A percentile compares a stretch with the other conserved stretches of the same genome.
Conservation (phyloP, 2,329 filamentous ascomycete genomes). For the Cladophialophora bantiana region DNA sequence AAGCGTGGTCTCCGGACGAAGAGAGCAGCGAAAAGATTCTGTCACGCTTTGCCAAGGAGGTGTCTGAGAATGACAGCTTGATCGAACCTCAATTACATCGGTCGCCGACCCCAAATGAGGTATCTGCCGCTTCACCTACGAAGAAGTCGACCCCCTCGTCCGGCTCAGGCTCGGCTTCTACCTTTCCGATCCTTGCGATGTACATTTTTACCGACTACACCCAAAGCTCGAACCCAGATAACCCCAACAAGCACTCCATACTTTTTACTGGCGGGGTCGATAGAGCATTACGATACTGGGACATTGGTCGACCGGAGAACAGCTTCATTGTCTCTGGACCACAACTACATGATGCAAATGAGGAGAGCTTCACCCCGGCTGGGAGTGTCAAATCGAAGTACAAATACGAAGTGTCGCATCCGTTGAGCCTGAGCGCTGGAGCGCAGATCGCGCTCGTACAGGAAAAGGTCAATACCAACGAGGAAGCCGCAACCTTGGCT, state of each 20-base stretch:
- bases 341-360: constrained; percentile 64
- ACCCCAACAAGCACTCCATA: constrained; percentile 73
- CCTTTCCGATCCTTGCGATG: constrained; percentile 32
- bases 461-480: constrained; percentile 63
- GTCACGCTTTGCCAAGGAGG: constrained; percentile 73
- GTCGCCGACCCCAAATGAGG: background rate
- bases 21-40: constrained; percentile 88
- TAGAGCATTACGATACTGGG: constrained; percentile 93
- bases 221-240: constrained; percentile 34
- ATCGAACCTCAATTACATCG: constrained; percentile 10
- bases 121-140: constrained; percentile 22
- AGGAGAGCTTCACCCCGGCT: constrained; percentile 51
- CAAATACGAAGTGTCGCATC: constrained; percentile 71
- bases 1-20: constrained; percentile 88
- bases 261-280: constrained; percentile 88
- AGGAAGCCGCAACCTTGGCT: constrained; percentile 39
- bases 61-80: constrained; percentile 30
- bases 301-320: constrained; percentile 77
- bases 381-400: constrained; percentile 58
- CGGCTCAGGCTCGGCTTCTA: constrained; percentile 3
- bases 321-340: constrained; percentile 80
- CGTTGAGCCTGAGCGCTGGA: constrained; percentile 49
- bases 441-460: constrained; percentile 70
- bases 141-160: background rate
- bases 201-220: constrained; percentile 69